Evolutionary conservation across 2,329 filamentous ascomycete species (phyloP), one percentile per base, ranked within the genome.

Genomic region (Byssothecium circinans): DNA sequence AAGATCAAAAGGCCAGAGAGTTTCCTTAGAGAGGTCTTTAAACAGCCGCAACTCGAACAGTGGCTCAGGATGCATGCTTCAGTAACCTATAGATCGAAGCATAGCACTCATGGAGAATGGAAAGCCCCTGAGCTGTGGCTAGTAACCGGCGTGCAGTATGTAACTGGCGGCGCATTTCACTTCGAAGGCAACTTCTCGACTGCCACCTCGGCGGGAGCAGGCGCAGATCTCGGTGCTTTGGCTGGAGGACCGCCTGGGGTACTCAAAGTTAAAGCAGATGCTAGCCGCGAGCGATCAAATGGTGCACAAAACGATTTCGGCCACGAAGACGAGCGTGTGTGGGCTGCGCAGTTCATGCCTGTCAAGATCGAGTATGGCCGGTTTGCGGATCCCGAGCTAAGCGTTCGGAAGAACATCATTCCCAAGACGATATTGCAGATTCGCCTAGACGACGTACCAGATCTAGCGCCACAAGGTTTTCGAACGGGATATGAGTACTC

Each of bases 291-390:
- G n/a, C 12, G 18, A n/a, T 17, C 22, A 11, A 43, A 49, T n/a
- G 37, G 38, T 11, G 38, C 46, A 11, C 40, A 44, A 8, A 52
- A 41, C 27, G 45, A 41, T 19, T 49, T 41, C n/a, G 45, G 36
- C 8, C 47, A 52, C 22, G 42, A 49, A 22, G 49, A 49, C 18
- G 49, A 52, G 22, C 45, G 49, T 18, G 46, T 52, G 2, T 52
- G 49, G 49, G 49, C 49, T 10, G 49, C 49, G 6, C 49, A 52
- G 18, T 52, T 52, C 29, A 52, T 52, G 49, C 45, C 49, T 37
- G 42, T 52, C 4, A 41, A 17, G 19, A 45, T 52, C 20, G 41
- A 49, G 12, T 52, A 41, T 18, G 46, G 41, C 2, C 6, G 27
- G 2, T 22, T 32, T 2, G 35, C 17, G 19, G 49, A 52, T 18